Base-by-base conservation (phyloP, 495 filamentous ascomycete genomes). In the Penicillium angulare region DNA sequence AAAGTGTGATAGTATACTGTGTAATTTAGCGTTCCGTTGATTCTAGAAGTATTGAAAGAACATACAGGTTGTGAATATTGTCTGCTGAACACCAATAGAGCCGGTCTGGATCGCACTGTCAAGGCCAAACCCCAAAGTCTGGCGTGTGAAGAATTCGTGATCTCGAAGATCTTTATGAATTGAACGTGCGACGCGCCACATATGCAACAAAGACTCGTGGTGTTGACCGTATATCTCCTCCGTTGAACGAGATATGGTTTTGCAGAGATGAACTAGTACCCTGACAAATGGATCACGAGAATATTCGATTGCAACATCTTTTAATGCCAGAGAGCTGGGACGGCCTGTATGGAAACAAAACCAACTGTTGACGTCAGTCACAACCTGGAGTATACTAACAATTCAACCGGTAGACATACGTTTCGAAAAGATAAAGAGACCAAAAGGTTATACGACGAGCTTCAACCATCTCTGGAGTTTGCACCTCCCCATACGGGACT, bases 1-100 rank as follows among this genome's bases (percentile, higher is more conserved):
- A 73, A 50, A 1, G 61, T 68, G 33, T 68, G 68, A 31, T 75
- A 71, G 32, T 75, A 77, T 3, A 74, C 74, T 77, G 15, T 16
- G 15, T n/a, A 15, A 3, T 3, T 59, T 29, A 38, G 22, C 23
- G 16, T 23, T 41, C 41, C 22, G 29, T 9, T 13, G n/a, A 17
- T 8, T 24, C 1, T 27, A n/a, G 15, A n/a, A 18, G 8, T 10
- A 21, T 16, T 13, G n/a, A 32, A 34, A 27, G 27, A 31, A 7
- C 32, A 47, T 57, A 74, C 73, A 36, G 0, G 70, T 70, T 1
- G 52, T 53, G 15, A 66, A 61, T 7, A 76, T 68, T 1, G 61
- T 68, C 40, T 76, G 73, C 7, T 52, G 56, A 7, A 74, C 64
- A 10, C 71, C 73, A 15, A 69, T 42, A 18, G 52, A 59, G 7